Conservation (phyloP, 805 yeast genomes). For the Yueomyces sinensis region DNA sequence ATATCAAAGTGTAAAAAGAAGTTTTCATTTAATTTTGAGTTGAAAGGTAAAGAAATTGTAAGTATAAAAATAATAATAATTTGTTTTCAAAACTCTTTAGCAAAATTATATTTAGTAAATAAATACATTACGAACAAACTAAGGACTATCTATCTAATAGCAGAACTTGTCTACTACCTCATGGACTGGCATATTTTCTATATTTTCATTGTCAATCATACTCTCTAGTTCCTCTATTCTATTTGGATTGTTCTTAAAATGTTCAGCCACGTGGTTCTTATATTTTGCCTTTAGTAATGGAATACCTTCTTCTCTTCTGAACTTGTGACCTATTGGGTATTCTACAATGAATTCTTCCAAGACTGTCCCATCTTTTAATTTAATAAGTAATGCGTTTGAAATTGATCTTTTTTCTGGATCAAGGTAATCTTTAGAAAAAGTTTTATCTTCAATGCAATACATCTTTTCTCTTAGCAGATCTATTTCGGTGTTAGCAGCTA, state of each 20-base stretch:
- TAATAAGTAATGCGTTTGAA: slow-evolving; percentile 39
- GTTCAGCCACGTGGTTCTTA: slow-evolving; percentile 35
- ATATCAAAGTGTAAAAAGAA: no score
- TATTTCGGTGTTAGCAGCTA: slow-evolving; percentile 39
- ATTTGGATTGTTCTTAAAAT: slow-evolving; percentile 23
- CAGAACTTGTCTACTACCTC: not conserved
- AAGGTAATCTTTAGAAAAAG: slow-evolving; percentile 39
- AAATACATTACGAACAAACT: no score
- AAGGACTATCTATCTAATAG: no score
- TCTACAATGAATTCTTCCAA: slow-evolving; percentile 40
- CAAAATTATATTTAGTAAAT: no score
- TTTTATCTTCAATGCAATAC: slow-evolving; percentile 37
- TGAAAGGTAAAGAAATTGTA: no score
- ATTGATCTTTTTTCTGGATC: slow-evolving; percentile 45
- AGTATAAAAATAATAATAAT: no score
- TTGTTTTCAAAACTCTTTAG: no score
- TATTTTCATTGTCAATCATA: not conserved
- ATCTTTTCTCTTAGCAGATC: slow-evolving; percentile 41
- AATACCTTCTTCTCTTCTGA: slow-evolving; percentile 46
- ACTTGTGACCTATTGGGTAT: slow-evolving; percentile 46
- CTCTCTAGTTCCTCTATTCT: slow-evolving; percentile 29
- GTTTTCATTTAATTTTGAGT: no score
- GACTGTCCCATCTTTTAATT: slow-evolving; percentile 39
- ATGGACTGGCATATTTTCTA: not conserved
- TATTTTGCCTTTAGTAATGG: slow-evolving; percentile 40